Conservation (phyloP, 139 green algal species). For the Eudorina sp. region DNA sequence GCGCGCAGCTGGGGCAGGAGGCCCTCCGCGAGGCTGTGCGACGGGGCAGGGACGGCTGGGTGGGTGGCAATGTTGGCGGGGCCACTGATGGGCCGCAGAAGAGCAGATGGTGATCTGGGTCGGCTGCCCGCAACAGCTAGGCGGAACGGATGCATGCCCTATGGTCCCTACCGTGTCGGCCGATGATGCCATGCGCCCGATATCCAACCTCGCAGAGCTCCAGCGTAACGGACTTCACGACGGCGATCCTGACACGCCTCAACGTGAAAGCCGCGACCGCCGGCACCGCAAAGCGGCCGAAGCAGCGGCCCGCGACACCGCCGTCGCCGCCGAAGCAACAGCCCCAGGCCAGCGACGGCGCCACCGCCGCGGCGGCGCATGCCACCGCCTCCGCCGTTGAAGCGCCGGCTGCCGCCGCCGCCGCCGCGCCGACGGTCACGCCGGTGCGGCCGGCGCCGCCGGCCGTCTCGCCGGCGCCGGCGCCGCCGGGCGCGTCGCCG, state of each 20-base stretch:
- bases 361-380: not conserved
- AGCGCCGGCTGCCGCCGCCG: not conserved
- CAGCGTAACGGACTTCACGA: constrained; percentile 4
- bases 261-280: constrained; percentile 42
- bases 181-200: too few relatives aligned
- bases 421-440: not conserved
- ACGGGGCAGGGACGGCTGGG: too few relatives aligned
- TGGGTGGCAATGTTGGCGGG: too few relatives aligned
- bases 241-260: constrained; percentile 39
- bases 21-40: too few relatives aligned
- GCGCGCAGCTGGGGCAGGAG: too few relatives aligned
- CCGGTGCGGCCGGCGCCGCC: not conserved
- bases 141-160: too few relatives aligned
- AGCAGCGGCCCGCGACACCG: not conserved
- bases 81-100: too few relatives aligned
- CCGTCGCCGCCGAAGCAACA: not conserved
- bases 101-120: too few relatives aligned
- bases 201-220: not conserved
- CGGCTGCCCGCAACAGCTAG: too few relatives aligned
- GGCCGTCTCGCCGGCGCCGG: not conserved
- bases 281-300: not conserved
- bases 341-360: not conserved
- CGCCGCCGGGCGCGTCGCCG: not conserved
- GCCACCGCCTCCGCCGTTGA: not conserved
- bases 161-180: too few relatives aligned